These are phyloP conservation scores for Penicillium sp. DNA, from an alignment of 2,329 filamentous ascomycete genomes.

Conservation along the genomic window DNA sequence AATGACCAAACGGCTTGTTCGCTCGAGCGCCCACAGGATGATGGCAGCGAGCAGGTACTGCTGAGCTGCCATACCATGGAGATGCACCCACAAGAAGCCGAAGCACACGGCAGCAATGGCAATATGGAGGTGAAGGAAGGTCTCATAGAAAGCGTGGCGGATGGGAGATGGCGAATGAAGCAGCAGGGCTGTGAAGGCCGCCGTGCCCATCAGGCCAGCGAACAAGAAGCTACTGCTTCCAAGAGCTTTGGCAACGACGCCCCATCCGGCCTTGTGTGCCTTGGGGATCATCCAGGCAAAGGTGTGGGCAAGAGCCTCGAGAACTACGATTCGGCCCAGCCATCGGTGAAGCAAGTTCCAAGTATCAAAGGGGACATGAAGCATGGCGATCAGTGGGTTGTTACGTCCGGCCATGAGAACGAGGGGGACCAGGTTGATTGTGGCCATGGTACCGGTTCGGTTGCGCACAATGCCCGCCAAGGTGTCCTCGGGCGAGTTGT, in stretches of 20 bases:
- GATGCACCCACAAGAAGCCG: slow-evolving; percentile 71
- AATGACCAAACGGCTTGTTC: slow-evolving; percentile 56
- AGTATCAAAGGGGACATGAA: slow-evolving; percentile 40
- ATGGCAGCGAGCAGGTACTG: slow-evolving; percentile 70
- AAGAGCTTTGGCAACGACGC: slow-evolving; percentile 26
- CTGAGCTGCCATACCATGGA: slow-evolving; percentile 62
- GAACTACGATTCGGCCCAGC: slow-evolving; percentile 66
- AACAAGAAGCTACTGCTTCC: slow-evolving; percentile 30
- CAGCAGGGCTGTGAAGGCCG: slow-evolving; percentile 60
- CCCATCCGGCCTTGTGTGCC: slow-evolving; percentile 41
- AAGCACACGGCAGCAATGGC: slow-evolving; percentile 63
- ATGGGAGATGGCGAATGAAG: slow-evolving; percentile 65
- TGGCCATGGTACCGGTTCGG: slow-evolving; percentile 39
- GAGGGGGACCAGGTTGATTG: slow-evolving; percentile 41
- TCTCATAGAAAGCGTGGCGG: slow-evolving; percentile 91
- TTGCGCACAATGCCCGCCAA: slow-evolving; percentile 39
- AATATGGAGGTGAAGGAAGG: slow-evolving; percentile 83
- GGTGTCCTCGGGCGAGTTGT: slow-evolving; percentile 27
- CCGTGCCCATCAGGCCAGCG: slow-evolving; percentile 40
- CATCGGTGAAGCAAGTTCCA: slow-evolving; percentile 65
- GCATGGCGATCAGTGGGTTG: slow-evolving; percentile 39
- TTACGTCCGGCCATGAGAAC: slow-evolving; percentile 39
- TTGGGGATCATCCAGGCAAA: slow-evolving; percentile 69
- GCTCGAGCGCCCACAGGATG: slow-evolving; percentile 70
- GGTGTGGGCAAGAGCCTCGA: slow-evolving; percentile 66